These are phyloP conservation scores for Coemansia sp. DNA, from an alignment of 192 early-diverging fungal species.

Conservation along the genomic window DNA sequence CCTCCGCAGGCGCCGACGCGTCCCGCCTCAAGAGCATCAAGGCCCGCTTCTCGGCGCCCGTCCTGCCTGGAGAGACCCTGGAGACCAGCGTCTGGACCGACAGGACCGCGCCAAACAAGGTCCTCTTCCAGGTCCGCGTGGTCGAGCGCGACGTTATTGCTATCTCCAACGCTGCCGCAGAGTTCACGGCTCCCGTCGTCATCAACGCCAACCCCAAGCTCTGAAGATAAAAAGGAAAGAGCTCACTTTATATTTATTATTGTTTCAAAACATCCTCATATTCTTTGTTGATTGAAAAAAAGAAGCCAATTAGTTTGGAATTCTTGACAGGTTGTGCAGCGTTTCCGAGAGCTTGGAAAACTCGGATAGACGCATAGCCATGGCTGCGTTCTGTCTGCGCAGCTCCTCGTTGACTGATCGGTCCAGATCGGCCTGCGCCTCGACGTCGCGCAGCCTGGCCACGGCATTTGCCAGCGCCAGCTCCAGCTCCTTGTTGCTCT, in stretches of 20 bases:
- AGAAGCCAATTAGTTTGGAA: neutral
- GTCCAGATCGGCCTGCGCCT: constrained; percentile 25
- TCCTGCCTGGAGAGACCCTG: constrained; percentile 96
- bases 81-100: constrained; percentile 94
- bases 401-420: constrained; percentile 15
- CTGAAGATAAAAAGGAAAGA: neutral
- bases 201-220: constrained; percentile 36
- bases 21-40: constrained; percentile 81
- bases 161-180: constrained; percentile 90
- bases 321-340: constrained; percentile 16
- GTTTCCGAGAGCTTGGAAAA: constrained; percentile 31
- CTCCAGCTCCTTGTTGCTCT: constrained; percentile 21
- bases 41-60: constrained; percentile 82
- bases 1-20: constrained; percentile 67
- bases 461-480: constrained; percentile 34
- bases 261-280: too few relatives aligned
- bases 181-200: constrained; percentile 56
- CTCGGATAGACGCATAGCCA: constrained; percentile 28
- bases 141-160: constrained; percentile 91
- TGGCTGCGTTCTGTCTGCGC: constrained; percentile 10
- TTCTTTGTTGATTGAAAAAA: too few relatives aligned
- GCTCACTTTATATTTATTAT: neutral
- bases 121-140: constrained; percentile 91
- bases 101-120: constrained; percentile 71
- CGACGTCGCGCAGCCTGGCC: constrained; percentile 26